A percentile compares a stretch with the other conserved stretches of the same genome.
phyloP scores from a whole-genome alignment of 768 basidiomycete genomes.

The Tylopilus cervinicoccineus region DNA sequence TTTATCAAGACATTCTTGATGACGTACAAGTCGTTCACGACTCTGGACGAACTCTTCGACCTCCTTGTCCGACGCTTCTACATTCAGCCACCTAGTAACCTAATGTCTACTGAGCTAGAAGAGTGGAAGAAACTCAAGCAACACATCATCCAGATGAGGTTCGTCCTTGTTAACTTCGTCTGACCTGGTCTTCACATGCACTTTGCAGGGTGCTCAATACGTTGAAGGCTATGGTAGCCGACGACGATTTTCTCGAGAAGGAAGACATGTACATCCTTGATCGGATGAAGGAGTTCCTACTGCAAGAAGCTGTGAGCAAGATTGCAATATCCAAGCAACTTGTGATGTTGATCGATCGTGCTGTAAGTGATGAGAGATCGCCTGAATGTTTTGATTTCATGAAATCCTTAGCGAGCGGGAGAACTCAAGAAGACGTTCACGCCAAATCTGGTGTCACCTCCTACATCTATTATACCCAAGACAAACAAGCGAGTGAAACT shows the following conservation, averaged over 20 bases:
- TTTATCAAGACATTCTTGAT: conserved; percentile 90
- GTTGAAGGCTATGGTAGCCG: conserved; percentile 83
- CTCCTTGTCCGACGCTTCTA: conserved; percentile 77
- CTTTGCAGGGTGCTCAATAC: conserved; percentile 72
- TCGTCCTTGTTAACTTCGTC: conserved; percentile 22
- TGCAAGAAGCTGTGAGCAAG: conserved; percentile 57
- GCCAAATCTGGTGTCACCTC: conserved; percentile 57
- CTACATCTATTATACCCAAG: conserved; percentile 73
- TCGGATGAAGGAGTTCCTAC: conserved; percentile 76
- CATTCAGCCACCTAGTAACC: conserved; percentile 66
- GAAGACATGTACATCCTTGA: conserved; percentile 82
- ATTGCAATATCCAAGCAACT: conserved; percentile 75
- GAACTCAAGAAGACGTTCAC: conserved; percentile 54
- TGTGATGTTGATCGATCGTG: conserved; percentile 68
- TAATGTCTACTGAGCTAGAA: conserved; percentile 57
- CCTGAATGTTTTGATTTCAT: conserved; percentile 11
- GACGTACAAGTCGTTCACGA: conserved; percentile 94
- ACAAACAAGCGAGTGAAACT: conserved; percentile 71
- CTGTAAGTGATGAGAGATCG: conserved; percentile 47
- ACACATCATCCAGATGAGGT: conserved; percentile 85
- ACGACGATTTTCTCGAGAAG: conserved; percentile 79
- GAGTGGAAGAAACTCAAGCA: conserved; percentile 88
- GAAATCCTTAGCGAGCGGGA: conserved; percentile 43
- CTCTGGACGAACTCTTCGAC: conserved; percentile 76
- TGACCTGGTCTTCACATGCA: conserved; percentile 1